These are phyloP conservation scores for Hondaea fermentalgiana DNA, from an alignment of 108 stramenopile genomes.

Conservation along the genomic window DNA sequence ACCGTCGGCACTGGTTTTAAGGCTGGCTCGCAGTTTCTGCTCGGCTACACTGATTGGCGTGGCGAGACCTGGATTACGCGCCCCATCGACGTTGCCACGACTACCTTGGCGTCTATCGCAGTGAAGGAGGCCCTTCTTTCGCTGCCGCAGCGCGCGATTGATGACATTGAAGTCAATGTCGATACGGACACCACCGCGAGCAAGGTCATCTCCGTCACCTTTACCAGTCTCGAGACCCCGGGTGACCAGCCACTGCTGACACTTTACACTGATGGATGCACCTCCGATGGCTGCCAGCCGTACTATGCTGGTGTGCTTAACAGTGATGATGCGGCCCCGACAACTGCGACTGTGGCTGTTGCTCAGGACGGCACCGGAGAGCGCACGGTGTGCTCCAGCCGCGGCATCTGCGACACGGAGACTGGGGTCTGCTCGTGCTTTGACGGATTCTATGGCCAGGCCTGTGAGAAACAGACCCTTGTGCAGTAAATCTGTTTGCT, in stretches of 20 bases:
- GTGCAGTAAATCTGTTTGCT: background rate
- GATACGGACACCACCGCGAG: background rate
- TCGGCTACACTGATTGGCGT: background rate
- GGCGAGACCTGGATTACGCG: constrained; percentile 18
- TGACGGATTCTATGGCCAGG: constrained; percentile 13
- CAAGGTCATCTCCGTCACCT: background rate
- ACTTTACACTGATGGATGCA: background rate
- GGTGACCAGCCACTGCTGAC: constrained; percentile 20
- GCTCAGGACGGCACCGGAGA: background rate
- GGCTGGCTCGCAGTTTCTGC: background rate
- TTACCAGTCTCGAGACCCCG: background rate
- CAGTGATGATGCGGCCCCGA: background rate
- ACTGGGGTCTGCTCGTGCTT: constrained; percentile 25
- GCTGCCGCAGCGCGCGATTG: background rate
- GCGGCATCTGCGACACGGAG: constrained; percentile 3
- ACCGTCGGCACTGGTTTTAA: background rate
- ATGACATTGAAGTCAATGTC: background rate
- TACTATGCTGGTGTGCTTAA: background rate
- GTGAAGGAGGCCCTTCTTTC: background rate
- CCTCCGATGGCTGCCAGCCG: background rate
- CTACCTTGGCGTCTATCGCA: constrained; percentile 9
- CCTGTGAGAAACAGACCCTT: constrained; percentile 13
- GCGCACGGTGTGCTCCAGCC: background rate
- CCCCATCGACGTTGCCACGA: constrained; percentile 17
- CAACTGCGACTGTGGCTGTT: background rate